A percentile compares a stretch with the other conserved stretches of the same genome.
phyloP scores from a whole-genome alignment of 129 eudicot species.

The Artemisia tridentata region DNA sequence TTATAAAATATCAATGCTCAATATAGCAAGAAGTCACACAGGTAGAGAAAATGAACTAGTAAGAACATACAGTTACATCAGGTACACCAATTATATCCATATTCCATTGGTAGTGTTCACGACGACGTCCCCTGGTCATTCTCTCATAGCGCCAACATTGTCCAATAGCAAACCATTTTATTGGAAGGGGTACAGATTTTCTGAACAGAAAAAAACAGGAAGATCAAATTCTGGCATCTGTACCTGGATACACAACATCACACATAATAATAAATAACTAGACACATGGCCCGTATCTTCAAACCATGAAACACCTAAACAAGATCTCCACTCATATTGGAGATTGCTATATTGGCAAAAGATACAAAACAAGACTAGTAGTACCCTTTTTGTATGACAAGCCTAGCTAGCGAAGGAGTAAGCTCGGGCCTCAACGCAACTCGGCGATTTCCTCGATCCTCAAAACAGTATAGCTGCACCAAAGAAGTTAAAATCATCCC shows the following conservation, averaged over 20 bases:
- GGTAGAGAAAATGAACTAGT: not conserved
- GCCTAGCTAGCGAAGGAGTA: conserved; percentile 97
- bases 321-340: conserved; percentile 12
- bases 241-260: conserved; percentile 59
- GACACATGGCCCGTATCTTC: conserved; percentile 6
- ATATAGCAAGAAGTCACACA: not conserved
- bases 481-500: conserved; percentile 13
- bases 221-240: conserved; percentile 69
- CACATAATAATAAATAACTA: conserved; percentile 41
- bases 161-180: conserved; percentile 98
- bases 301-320: conserved; percentile 4
- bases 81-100: conserved; percentile 99
- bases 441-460: conserved; percentile 94
- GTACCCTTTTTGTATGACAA: conserved; percentile 98
- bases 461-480: conserved; percentile 93
- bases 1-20: not conserved
- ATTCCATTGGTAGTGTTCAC: conserved; percentile 99
- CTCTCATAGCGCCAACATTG: conserved; percentile 99
- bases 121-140: conserved; percentile 96
- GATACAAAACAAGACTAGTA: not conserved
- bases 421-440: conserved; percentile 98
- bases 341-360: not conserved
- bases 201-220: conserved; percentile 79
- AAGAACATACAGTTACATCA: conserved; percentile 68
- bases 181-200: conserved; percentile 88